These are phyloP conservation scores for Mycena polygramma DNA, from an alignment of 768 basidiomycete species.

Conservation along the genomic window DNA sequence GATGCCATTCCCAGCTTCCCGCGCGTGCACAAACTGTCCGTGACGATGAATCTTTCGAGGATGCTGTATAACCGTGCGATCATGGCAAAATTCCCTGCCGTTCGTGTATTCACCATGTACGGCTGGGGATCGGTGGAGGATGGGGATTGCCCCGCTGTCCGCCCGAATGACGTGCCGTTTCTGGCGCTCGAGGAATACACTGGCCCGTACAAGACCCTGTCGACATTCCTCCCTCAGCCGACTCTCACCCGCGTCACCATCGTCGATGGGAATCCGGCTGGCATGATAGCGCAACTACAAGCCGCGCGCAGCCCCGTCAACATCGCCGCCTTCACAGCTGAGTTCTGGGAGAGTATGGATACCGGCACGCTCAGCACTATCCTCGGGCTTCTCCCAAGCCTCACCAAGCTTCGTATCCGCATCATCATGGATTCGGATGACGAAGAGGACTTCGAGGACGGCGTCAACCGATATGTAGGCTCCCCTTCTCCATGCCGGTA, in stretches of 20 bases:
- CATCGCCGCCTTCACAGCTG: background rate
- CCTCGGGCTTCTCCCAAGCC: background rate
- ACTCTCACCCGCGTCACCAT: conserved; percentile 4
- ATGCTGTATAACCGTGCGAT: conserved; percentile 1
- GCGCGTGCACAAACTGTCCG: background rate
- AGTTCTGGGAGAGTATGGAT: background rate
- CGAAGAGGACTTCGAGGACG: background rate
- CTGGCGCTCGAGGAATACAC: background rate
- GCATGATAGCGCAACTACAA: background rate
- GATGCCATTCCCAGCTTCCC: background rate
- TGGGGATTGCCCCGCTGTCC: too few relatives aligned
- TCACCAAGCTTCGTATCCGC: background rate
- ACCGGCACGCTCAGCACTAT: background rate
- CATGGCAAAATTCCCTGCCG: conserved; percentile 1
- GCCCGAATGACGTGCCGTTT: background rate
- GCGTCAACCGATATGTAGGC: too few relatives aligned
- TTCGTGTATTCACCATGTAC: background rate
- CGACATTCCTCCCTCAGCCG: background rate
- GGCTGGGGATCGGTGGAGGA: background rate
- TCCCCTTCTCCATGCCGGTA: background rate
- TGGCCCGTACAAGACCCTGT: background rate
- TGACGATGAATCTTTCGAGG: background rate
- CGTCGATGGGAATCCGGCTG: background rate
- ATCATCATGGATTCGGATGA: too few relatives aligned
- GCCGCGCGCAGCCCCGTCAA: background rate